phyloP scores from a whole-genome alignment of 129 eudicot species.

The Gnaphalium uliginosum region DNA sequence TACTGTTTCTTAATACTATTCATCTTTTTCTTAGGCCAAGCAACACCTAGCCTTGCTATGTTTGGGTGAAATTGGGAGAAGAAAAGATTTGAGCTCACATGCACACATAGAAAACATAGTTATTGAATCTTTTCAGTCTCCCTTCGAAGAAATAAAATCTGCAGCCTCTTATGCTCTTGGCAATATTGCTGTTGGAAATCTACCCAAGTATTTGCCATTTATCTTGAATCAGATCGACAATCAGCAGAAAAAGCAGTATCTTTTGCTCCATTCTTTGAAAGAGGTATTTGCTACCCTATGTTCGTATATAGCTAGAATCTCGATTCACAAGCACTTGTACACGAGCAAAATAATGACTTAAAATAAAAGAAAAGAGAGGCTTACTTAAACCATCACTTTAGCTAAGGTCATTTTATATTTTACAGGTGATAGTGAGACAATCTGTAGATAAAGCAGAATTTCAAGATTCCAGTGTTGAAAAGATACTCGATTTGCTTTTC shows the following conservation, averaged over 20 bases:
- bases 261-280: slow-evolving; percentile 90
- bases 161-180: slow-evolving; percentile 99
- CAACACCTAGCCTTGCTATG: slow-evolving; percentile 93
- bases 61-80: slow-evolving; percentile 97
- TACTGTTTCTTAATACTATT: background rate
- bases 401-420: background rate
- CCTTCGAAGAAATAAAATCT: slow-evolving; percentile 97
- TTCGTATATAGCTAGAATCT: background rate
- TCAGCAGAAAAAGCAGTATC: slow-evolving; percentile 96
- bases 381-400: background rate
- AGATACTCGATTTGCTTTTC: slow-evolving; percentile 83
- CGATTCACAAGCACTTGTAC: background rate
- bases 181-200: slow-evolving; percentile 95
- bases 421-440: slow-evolving; percentile 96
- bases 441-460: slow-evolving; percentile 98
- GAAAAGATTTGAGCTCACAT: slow-evolving; percentile 92
- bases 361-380: background rate
- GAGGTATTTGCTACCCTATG: slow-evolving; percentile 52
- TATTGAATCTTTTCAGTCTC: slow-evolving; percentile 93
- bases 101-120: slow-evolving; percentile 87
- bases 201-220: slow-evolving; percentile 86
- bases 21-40: slow-evolving; percentile 53
- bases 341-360: background rate
- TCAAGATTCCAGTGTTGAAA: slow-evolving; percentile 89
- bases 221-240: slow-evolving; percentile 95